These are phyloP conservation scores for Fusarium tricinctum DNA, from an alignment of 2,329 filamentous ascomycete species.

Conservation along the genomic window DNA sequence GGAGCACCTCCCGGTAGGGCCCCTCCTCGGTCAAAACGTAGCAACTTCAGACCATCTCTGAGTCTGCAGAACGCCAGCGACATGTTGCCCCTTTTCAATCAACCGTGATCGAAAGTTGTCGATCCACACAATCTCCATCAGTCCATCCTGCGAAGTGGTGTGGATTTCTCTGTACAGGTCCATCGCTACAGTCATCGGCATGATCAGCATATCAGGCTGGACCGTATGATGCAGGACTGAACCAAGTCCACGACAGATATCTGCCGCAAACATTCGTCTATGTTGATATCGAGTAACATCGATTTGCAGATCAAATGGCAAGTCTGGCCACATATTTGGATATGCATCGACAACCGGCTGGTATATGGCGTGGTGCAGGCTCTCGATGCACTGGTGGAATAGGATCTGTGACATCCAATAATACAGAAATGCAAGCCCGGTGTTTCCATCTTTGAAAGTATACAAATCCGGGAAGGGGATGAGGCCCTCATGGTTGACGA, in stretches of 20 bases:
- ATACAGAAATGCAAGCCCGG: constrained; percentile 64
- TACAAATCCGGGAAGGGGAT: constrained; percentile 63
- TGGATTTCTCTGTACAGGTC: constrained; percentile 60
- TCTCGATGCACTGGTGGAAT: constrained; percentile 64
- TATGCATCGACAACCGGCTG: constrained; percentile 60
- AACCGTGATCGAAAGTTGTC: constrained; percentile 60
- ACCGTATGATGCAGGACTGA: constrained; percentile 59
- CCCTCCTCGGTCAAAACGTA: constrained; percentile 40
- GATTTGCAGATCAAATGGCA: constrained; percentile 57
- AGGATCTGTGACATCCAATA: constrained; percentile 68
- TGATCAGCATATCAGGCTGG: constrained; percentile 63
- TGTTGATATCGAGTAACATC: constrained; percentile 61
- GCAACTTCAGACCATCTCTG: constrained; percentile 58
- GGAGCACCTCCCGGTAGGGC: neutral
- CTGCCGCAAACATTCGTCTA: constrained; percentile 61
- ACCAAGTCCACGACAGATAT: constrained; percentile 66
- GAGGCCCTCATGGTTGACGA: constrained; percentile 48
- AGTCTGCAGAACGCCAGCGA: constrained; percentile 57
- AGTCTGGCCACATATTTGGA: constrained; percentile 56
- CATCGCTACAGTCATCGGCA: constrained; percentile 60
- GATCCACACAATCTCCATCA: constrained; percentile 64
- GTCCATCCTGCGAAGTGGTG: constrained; percentile 56
- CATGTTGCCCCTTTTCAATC: constrained; percentile 57
- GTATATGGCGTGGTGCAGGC: constrained; percentile 60
- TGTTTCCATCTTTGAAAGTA: constrained; percentile 60